Evolutionary conservation across 257 asterid genomes (phyloP).

Genomic region (Dorcoceras hygrometricum): DNA sequence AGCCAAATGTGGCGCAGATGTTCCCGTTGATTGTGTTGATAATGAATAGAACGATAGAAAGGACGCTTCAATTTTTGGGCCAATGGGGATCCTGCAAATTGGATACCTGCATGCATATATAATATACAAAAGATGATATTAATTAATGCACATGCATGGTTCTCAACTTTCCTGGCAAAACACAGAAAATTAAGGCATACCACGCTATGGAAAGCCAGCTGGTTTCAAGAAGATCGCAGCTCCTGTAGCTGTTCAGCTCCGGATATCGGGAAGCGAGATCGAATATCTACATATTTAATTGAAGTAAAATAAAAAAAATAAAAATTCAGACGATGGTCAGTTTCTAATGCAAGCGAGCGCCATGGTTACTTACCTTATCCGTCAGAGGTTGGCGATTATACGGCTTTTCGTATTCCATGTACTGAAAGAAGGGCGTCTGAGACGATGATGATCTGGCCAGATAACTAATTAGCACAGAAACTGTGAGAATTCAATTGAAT

Average conservation of each 20-base stretch:
- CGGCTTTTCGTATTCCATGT: constrained; percentile 64
- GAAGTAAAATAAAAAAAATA: no score
- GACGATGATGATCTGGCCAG: no score
- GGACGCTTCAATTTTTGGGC: constrained; percentile 49
- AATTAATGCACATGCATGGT: no score
- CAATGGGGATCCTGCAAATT: constrained; percentile 54
- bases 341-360: constrained; percentile 23
- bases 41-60: constrained; percentile 49
- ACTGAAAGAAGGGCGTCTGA: constrained; percentile 49
- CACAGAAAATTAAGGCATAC: constrained; percentile 30
- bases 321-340: constrained; percentile 20
- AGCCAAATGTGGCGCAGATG: constrained; percentile 31
- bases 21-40: constrained; percentile 59
- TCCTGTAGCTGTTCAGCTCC: constrained; percentile 52
- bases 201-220: constrained; percentile 96
- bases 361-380: constrained; percentile 67
- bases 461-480: no score
- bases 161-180: not conserved
- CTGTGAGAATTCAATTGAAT: no score
- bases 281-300: constrained; percentile 47
- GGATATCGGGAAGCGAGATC: constrained; percentile 57
- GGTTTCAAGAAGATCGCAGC: constrained; percentile 76
- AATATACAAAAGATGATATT: not conserved
- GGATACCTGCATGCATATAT: constrained; percentile 61
- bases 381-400: constrained; percentile 57